These are phyloP conservation scores for Claviceps sorghi DNA, from an alignment of 2,329 filamentous ascomycete genomes.

Conservation along the genomic window DNA sequence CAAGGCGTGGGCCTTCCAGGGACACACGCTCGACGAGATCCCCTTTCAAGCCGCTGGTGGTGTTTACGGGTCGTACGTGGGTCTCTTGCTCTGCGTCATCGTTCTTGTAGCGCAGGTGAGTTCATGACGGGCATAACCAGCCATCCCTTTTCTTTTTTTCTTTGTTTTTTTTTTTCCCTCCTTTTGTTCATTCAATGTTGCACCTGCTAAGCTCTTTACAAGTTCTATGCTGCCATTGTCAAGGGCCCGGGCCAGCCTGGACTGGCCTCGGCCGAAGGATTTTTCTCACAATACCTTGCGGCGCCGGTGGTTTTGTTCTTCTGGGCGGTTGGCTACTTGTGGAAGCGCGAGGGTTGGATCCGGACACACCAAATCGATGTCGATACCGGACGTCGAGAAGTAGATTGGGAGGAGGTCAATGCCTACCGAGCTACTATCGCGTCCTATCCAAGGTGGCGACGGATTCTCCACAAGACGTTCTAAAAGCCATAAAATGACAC, in stretches of 20 bases:
- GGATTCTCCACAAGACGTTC: slow-evolving; percentile 23
- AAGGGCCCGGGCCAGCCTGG: slow-evolving; percentile 18
- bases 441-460: slow-evolving; percentile 37
- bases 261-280: slow-evolving; percentile 29
- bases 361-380: slow-evolving; percentile 48
- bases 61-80: slow-evolving; percentile 48
- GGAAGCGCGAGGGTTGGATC: slow-evolving; percentile 51
- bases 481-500: slow-evolving; percentile 10
- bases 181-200: neutral
- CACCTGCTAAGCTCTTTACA: neutral
- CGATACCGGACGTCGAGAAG: slow-evolving; percentile 49
- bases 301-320: slow-evolving; percentile 40
- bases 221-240: slow-evolving; percentile 36
- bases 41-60: slow-evolving; percentile 48
- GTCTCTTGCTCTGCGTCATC: slow-evolving; percentile 40
- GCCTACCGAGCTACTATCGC: slow-evolving; percentile 35
- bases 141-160: neutral
- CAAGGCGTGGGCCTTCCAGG: slow-evolving; percentile 41
- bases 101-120: slow-evolving; percentile 41
- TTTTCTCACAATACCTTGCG: slow-evolving; percentile 42
- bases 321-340: slow-evolving; percentile 44
- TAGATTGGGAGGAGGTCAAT: slow-evolving; percentile 52
- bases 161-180: neutral
- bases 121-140: neutral
- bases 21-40: slow-evolving; percentile 49